Evolutionary conservation across 306 rosid genomes (phyloP).

Genomic region (Hylodesmum podocarpum): DNA sequence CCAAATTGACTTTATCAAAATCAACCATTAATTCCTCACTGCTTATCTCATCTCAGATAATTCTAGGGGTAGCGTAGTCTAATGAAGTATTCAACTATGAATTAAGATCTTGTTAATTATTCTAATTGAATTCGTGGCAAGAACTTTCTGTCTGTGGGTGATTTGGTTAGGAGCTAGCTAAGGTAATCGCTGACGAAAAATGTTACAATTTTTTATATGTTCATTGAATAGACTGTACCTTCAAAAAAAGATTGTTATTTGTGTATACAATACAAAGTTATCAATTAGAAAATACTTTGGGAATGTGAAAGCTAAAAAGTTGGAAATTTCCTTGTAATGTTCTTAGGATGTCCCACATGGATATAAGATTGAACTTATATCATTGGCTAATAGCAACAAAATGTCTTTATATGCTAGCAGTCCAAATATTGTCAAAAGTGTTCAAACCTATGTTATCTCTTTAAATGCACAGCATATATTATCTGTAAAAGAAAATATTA

Average conservation of each 20-base stretch:
- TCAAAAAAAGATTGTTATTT: background rate
- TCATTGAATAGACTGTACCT: background rate
- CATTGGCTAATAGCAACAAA: constrained; percentile 32
- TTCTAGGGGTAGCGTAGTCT: constrained; percentile 2
- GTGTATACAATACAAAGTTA: background rate
- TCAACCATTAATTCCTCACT: constrained; percentile 15
- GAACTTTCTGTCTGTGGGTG: background rate
- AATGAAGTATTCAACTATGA: constrained; percentile 27
- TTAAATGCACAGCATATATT: constrained; percentile 23
- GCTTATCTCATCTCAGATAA: constrained; percentile 28
- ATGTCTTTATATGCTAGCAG: background rate
- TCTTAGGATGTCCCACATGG: constrained; percentile 13
- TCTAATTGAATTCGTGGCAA: constrained; percentile 16
- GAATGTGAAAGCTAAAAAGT: constrained; percentile 8
- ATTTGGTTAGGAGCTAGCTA: constrained; percentile 2
- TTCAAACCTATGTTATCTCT: constrained; percentile 21
- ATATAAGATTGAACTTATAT: background rate
- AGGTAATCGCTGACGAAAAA: constrained; percentile 28
- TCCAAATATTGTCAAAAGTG: constrained; percentile 19
- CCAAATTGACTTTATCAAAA: constrained; percentile 32
- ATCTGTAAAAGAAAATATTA: constrained; percentile 21
- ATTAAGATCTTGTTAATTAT: constrained; percentile 1
- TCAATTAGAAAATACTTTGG: constrained; percentile 1
- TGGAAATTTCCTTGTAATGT: constrained; percentile 19
- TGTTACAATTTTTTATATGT: background rate